phyloP scores from a whole-genome alignment of 805 yeast species.

The Hanseniaspora vineae region DNA sequence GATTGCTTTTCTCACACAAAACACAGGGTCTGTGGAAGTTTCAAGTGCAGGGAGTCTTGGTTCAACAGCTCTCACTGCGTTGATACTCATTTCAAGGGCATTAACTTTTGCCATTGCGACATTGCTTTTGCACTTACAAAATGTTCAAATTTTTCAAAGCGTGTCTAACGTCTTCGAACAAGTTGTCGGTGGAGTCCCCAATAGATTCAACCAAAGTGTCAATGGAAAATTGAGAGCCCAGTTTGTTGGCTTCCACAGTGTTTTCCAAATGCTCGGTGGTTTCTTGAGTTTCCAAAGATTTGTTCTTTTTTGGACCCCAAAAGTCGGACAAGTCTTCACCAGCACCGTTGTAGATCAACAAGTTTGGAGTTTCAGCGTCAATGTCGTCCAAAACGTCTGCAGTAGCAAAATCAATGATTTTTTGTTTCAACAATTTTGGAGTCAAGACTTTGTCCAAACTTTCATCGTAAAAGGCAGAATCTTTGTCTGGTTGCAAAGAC shows the following conservation, averaged over 20 bases:
- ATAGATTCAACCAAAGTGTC: slow-evolving; percentile 9
- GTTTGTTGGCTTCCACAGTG: slow-evolving; percentile 4
- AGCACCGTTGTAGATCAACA: slow-evolving; percentile 70
- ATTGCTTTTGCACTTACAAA: not conserved
- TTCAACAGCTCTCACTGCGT: too few relatives aligned
- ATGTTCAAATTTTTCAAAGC: slow-evolving; percentile 12
- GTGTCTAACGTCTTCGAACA: slow-evolving; percentile 18
- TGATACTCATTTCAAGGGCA: too few relatives aligned
- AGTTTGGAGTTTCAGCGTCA: slow-evolving; percentile 65
- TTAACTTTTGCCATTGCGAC: not conserved
- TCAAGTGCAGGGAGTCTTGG: too few relatives aligned
- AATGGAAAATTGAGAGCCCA: slow-evolving; percentile 4
- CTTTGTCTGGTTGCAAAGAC: slow-evolving; percentile 68
- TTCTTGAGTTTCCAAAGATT: not conserved
- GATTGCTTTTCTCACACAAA: too few relatives aligned
- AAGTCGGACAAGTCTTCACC: slow-evolving; percentile 57
- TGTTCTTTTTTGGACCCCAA: slow-evolving; percentile 30
- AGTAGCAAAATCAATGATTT: slow-evolving; percentile 57
- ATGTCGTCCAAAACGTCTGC: slow-evolving; percentile 45
- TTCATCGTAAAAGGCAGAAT: slow-evolving; percentile 47
- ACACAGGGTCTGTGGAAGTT: too few relatives aligned
- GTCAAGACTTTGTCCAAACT: slow-evolving; percentile 37
- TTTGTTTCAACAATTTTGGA: slow-evolving; percentile 66
- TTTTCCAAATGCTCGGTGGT: not conserved
- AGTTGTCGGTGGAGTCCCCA: slow-evolving; percentile 14